Conservation (phyloP, 805 yeast species). For the Ogataea allantospora region DNA sequence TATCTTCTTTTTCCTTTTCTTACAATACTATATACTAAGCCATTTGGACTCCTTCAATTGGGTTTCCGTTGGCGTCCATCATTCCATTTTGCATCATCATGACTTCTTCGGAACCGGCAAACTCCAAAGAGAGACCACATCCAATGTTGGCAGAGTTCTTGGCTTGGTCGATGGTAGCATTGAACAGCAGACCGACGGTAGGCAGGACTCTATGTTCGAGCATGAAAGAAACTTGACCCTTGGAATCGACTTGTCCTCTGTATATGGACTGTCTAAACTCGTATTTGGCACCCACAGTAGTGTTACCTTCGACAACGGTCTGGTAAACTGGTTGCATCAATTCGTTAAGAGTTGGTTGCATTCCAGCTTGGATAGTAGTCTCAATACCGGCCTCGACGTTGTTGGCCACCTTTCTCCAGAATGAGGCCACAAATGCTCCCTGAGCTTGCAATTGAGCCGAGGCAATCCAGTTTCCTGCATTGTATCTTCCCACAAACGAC, state of each 20-base stretch:
- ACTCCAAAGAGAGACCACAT: slow-evolving; percentile 92
- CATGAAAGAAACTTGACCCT: slow-evolving; percentile 87
- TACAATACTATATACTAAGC: slow-evolving; percentile 29
- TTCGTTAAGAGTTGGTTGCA: slow-evolving; percentile 74
- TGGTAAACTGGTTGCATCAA: slow-evolving; percentile 77
- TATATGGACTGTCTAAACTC: slow-evolving; percentile 95
- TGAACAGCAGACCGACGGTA: slow-evolving; percentile 79
- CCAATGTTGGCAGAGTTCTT: slow-evolving; percentile 81
- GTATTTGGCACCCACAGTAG: slow-evolving; percentile 95
- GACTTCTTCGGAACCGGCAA: slow-evolving; percentile 90
- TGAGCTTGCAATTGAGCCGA: slow-evolving; percentile 91
- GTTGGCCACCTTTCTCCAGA: slow-evolving; percentile 91
- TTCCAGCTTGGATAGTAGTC: slow-evolving; percentile 74
- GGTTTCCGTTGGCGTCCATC: slow-evolving; percentile 80
- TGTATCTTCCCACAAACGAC: slow-evolving; percentile 87
- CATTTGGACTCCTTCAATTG: slow-evolving; percentile 67
- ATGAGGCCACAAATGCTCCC: slow-evolving; percentile 84
- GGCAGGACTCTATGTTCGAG: slow-evolving; percentile 93
- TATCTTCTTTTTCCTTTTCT: background rate
- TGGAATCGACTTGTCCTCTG: slow-evolving; percentile 91
- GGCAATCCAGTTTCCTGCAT: slow-evolving; percentile 86
- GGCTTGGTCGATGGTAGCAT: slow-evolving; percentile 88
- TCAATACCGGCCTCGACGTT: slow-evolving; percentile 94
- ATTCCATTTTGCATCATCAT: slow-evolving; percentile 89
- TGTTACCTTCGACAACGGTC: slow-evolving; percentile 84